phyloP scores from a whole-genome alignment of 2,329 filamentous ascomycete species.

The Neopestalotiopsis rosae region DNA sequence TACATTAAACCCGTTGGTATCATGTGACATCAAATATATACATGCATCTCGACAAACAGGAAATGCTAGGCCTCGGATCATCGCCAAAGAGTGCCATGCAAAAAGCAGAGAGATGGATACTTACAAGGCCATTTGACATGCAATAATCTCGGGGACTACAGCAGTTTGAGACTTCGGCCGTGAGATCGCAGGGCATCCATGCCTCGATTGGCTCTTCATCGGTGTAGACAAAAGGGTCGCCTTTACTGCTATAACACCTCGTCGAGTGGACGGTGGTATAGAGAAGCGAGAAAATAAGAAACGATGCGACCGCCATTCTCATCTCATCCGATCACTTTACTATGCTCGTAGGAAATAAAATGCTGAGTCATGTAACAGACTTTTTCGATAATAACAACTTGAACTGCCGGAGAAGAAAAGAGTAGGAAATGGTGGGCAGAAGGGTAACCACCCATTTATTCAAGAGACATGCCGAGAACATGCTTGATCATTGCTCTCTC shows the following conservation, averaged over 20 bases:
- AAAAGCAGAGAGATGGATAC: not conserved
- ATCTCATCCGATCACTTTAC: not conserved
- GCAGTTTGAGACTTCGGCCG: conserved; percentile 28
- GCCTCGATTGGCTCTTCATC: conserved; percentile 15
- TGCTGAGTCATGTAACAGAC: not conserved
- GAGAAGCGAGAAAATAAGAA: not conserved
- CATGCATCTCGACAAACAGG: no score
- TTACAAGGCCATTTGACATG: conserved; percentile 33
- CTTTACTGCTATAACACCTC: conserved; percentile 21
- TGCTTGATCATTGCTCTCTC: not conserved
- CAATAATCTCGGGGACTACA: conserved; percentile 32
- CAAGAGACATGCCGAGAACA: not conserved
- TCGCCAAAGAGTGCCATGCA: no score
- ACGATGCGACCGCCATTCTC: not conserved
- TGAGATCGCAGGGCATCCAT: conserved; percentile 28
- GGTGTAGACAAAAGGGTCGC: conserved; percentile 13
- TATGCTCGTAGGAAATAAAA: not conserved
- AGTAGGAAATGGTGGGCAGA: not conserved
- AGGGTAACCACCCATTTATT: not conserved
- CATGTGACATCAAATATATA: no score
- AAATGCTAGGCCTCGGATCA: no score
- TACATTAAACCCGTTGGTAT: no score
- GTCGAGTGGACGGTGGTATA: not conserved
- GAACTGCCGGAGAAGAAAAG: not conserved
- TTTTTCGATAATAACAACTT: not conserved